Evolutionary conservation across 2,329 filamentous ascomycete genomes (phyloP).

Genomic region (Ophiosphaerella korrae): DNA sequence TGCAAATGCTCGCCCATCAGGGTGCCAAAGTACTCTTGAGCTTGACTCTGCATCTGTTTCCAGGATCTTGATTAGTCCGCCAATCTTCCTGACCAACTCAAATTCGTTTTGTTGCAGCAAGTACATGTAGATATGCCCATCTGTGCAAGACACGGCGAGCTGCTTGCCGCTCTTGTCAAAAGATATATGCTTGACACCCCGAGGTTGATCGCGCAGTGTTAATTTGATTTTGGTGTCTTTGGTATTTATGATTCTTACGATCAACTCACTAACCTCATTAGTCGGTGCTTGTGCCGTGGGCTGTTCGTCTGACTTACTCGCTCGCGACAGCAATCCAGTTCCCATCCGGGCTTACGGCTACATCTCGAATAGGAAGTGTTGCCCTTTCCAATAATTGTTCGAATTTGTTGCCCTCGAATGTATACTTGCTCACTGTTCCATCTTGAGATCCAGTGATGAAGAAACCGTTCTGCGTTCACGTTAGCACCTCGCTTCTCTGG

Average conservation of each 20-base stretch:
- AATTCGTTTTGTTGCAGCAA: constrained; percentile 78
- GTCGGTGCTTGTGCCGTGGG: constrained; percentile 6
- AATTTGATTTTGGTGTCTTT: constrained; percentile 77
- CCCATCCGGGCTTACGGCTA: constrained; percentile 79
- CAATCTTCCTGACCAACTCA: constrained; percentile 79
- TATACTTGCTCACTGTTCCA: constrained; percentile 93
- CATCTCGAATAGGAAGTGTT: constrained; percentile 83
- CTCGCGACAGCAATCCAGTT: constrained; percentile 95
- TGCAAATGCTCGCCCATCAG: constrained; percentile 89
- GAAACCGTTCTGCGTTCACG: constrained; percentile 66
- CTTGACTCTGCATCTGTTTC: constrained; percentile 79
- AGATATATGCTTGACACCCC: constrained; percentile 87
- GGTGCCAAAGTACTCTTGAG: constrained; percentile 84
- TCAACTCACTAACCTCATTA: constrained; percentile 67
- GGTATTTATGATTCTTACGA: constrained; percentile 85
- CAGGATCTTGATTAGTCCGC: constrained; percentile 79
- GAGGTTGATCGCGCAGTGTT: constrained; percentile 80
- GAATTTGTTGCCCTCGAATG: constrained; percentile 73
- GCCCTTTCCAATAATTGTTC: constrained; percentile 83
- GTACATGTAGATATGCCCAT: constrained; percentile 90
- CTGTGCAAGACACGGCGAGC: constrained; percentile 81
- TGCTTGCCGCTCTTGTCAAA: constrained; percentile 82
- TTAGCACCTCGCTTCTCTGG: neutral
- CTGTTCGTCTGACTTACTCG: constrained; percentile 62
- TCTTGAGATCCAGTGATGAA: constrained; percentile 92